Evolutionary conservation across 306 rosid genomes (phyloP), one percentile per base, ranked within the genome.

Genomic region (Urtica urens): DNA sequence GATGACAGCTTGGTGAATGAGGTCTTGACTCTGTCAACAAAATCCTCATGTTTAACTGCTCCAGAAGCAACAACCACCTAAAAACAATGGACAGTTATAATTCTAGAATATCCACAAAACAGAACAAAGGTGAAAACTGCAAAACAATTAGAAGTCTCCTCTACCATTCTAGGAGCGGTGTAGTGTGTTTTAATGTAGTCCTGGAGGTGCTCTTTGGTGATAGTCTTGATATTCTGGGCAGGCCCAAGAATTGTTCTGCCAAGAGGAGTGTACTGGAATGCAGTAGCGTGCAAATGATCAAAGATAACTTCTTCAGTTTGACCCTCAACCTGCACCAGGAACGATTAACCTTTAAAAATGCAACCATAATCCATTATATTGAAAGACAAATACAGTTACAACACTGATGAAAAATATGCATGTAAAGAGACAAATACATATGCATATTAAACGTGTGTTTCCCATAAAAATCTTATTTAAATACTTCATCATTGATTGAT

Each of bases 181-280:
- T 87, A 87, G 70, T 87, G 96, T 1, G 96, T 71, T 59, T 69
- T 76, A 25, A 87, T 82, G 70, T 87, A 87, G 72, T 49, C 74
- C 68, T 82, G 92, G 25, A 87, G 74, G 67, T 82, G 94, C 39
- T 67, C 78, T 66, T 71, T 87, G 14, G 94, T 82, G 52, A 87
- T 87, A 45, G 96, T 82, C 68, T 55, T 79, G 23, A 87, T 79
- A 53, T 87, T 87, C 49, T 76, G 70, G 51, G 92, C 80, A 47
- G 96, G 93, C 46, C 96, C 96, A 30, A 87, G 82, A 62, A 83
- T 87, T 10, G 94, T 87, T 80, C 96, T 80, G 38, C 94, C 96
- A 40, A 87, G 75, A 46, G 96, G 93, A 57, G 92, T 77, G 57
- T 87, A 79, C 62, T 87, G 96, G 82, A 87, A 87, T 29, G 96